Conservation (phyloP, 2,329 filamentous ascomycete genomes). For the Seiridium unicorne region DNA sequence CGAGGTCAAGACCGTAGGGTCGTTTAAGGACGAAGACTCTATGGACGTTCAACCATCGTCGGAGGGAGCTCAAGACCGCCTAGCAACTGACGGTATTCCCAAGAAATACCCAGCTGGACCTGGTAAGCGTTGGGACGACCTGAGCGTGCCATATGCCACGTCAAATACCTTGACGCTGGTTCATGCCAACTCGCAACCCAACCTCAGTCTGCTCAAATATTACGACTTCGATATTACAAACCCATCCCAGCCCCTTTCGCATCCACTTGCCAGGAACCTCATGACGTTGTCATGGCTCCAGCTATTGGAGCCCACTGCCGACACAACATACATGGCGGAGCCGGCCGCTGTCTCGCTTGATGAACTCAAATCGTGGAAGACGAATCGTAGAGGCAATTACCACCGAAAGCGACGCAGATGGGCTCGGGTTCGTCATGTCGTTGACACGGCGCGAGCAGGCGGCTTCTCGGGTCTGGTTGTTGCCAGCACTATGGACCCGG, state of each 20-base stretch:
- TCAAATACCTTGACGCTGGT: slow-evolving; percentile 79
- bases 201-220: slow-evolving; percentile 83
- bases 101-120: slow-evolving; percentile 11
- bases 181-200: slow-evolving; percentile 81
- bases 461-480: slow-evolving; percentile 82
- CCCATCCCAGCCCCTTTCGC: slow-evolving; percentile 58
- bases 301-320: slow-evolving; percentile 72
- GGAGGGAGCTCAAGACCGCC: not conserved
- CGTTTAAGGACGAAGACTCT: not conserved
- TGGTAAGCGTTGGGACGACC: slow-evolving; percentile 35
- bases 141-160: slow-evolving; percentile 63
- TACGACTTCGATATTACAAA: slow-evolving; percentile 78
- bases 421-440: slow-evolving; percentile 68
- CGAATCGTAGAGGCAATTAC: slow-evolving; percentile 79
- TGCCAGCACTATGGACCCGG: slow-evolving; percentile 78
- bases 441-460: slow-evolving; percentile 72
- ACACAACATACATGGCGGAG: slow-evolving; percentile 69
- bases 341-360: slow-evolving; percentile 59
- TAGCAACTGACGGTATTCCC: slow-evolving; percentile 9
- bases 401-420: slow-evolving; percentile 86
- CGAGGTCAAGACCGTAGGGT: not conserved
- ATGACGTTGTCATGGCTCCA: slow-evolving; percentile 90
- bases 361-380: slow-evolving; percentile 70
- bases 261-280: slow-evolving; percentile 80
- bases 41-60: not conserved